A percentile compares a stretch with the other conserved stretches of the same genome.
Evolutionary conservation across 2,329 filamentous ascomycete species (phyloP).

Genomic region (Beauveria varroae): DNA sequence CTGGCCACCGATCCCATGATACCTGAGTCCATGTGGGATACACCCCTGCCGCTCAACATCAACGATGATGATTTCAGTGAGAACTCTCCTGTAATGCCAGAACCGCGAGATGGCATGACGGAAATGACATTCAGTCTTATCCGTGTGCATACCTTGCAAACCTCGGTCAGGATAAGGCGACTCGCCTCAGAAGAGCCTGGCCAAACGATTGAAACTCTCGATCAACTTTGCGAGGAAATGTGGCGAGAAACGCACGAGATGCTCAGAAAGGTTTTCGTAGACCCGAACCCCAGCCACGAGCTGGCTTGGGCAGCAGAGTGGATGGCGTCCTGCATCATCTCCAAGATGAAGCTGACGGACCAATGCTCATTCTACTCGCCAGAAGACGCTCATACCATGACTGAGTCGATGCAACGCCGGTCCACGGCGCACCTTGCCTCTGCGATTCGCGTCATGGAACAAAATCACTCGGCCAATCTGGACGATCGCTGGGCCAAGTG

Average conservation of each 20-base stretch:
- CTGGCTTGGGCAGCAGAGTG: background rate
- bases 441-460: slow-evolving; percentile 4
- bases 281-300: background rate
- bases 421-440: background rate
- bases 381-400: background rate
- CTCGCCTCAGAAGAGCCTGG: background rate
- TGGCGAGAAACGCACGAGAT: background rate
- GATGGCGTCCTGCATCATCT: background rate
- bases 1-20: slow-evolving; percentile 37
- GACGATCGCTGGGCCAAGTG: slow-evolving; percentile 1
- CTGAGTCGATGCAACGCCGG: background rate
- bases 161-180: background rate
- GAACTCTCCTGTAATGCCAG: slow-evolving; percentile 21
- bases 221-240: background rate
- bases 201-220: background rate
- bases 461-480: slow-evolving; percentile 4
- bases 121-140: slow-evolving; percentile 25
- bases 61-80: slow-evolving; percentile 41
- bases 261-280: background rate
- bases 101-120: slow-evolving; percentile 25
- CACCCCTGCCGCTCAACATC: slow-evolving; percentile 40
- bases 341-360: slow-evolving; percentile 10
- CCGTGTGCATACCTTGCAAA: slow-evolving; percentile 4
- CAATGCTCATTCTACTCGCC: slow-evolving; percentile 4
- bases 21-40: slow-evolving; percentile 32